These are phyloP conservation scores for Phytopythium oedochilum DNA, from an alignment of 352 stramenopile species.

Conservation along the genomic window DNA sequence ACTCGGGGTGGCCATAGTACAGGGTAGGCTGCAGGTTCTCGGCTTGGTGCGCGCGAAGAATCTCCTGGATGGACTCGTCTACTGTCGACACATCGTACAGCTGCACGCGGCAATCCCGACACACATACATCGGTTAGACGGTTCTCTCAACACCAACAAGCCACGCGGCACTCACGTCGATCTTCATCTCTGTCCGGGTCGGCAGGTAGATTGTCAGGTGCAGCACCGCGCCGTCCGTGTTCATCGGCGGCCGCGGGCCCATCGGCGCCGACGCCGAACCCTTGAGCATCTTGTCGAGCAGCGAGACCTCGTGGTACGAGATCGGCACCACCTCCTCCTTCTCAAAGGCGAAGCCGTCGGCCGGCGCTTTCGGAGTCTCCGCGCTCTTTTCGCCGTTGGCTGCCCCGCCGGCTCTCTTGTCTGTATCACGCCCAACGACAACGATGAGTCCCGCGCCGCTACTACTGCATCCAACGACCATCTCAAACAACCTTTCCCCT, in stretches of 20 bases:
- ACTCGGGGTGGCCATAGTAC: constrained; percentile 86
- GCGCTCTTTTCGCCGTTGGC: neutral
- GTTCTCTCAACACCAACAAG: neutral
- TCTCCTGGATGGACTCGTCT: constrained; percentile 84
- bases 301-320: constrained; percentile 60
- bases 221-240: constrained; percentile 58
- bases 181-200: constrained; percentile 82
- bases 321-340: constrained; percentile 62
- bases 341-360: constrained; percentile 62
- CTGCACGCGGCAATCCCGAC: constrained; percentile 22
- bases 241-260: constrained; percentile 55
- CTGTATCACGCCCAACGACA: no score
- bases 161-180: constrained; percentile 51
- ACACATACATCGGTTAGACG: neutral
- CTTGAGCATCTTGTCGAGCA: constrained; percentile 78
- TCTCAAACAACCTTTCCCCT: neutral
- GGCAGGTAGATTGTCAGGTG: constrained; percentile 85
- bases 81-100: constrained; percentile 85
- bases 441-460: no score
- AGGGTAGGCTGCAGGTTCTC: constrained; percentile 55
- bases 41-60: constrained; percentile 67
- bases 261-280: constrained; percentile 34
- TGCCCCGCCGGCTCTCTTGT: constrained; percentile 21
- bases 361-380: constrained; percentile 17
- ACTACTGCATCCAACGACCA: no score